A percentile compares a stretch with the other conserved stretches of the same genome.
These are phyloP conservation scores for Suillus discolor DNA, from an alignment of 768 basidiomycete genomes.

Conservation along the genomic window DNA sequence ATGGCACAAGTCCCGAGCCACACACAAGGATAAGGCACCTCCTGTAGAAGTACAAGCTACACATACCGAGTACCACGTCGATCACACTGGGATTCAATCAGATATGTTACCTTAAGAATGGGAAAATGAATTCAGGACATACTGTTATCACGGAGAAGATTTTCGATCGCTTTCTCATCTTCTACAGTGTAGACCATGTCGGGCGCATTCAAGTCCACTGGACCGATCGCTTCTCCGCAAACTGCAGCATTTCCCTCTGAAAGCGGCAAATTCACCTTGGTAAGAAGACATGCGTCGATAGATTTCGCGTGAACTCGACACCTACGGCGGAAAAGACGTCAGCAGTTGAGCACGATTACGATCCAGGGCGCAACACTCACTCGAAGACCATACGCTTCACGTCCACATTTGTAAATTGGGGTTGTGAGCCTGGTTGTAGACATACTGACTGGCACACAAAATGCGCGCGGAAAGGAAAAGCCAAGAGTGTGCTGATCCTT, in stretches of 20 bases:
- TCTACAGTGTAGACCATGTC: conserved; percentile 35
- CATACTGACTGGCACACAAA: not conserved
- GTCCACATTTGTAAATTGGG: no score
- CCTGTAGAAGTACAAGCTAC: not conserved
- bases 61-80: conserved; percentile 38
- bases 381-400: no score
- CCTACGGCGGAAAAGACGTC: no score
- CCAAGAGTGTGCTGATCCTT: not conserved
- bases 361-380: no score
- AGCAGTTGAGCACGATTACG: no score
- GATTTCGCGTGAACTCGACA: no score
- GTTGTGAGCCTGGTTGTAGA: no score
- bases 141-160: conserved; percentile 26
- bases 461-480: not conserved
- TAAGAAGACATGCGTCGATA: no score
- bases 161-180: conserved; percentile 38
- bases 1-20: conserved; percentile 70
- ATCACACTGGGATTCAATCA: conserved; percentile 23
- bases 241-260: conserved; percentile 28
- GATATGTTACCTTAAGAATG: not conserved
- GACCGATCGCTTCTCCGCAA: conserved; percentile 18
- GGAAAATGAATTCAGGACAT: conserved; percentile 1
- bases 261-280: conserved; percentile 32
- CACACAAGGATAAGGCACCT: not conserved
- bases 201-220: conserved; percentile 28